Percentiles rank a stretch among this genome's conserved stretches.
Conservation (phyloP, 768 basidiomycete species). For the Suillus ampliporus region DNA sequence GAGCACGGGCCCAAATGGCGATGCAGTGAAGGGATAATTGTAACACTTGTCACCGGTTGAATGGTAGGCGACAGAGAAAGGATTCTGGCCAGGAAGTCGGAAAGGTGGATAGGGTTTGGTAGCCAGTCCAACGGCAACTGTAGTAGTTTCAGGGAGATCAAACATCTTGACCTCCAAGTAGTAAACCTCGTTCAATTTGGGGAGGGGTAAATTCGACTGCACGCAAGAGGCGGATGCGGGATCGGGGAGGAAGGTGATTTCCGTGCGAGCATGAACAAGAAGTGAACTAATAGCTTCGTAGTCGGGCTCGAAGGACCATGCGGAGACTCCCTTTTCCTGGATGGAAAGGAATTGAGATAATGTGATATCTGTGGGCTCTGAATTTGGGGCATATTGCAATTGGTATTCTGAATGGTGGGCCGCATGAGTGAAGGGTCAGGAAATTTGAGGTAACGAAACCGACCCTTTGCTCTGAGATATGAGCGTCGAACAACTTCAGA, state of each 20-base stretch:
- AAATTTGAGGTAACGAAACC: conserved; percentile 26
- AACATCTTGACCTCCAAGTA: conserved; percentile 99
- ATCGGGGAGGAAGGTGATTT: conserved; percentile 97
- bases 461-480: conserved; percentile 90
- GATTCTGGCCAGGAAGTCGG: conserved; percentile 85
- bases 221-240: conserved; percentile 94
- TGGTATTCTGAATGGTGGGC: conserved; percentile 68
- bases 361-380: conserved; percentile 97
- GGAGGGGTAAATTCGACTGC: conserved; percentile 95
- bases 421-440: conserved; percentile 13
- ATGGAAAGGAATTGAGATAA: conserved; percentile 98
- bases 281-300: conserved; percentile 93
- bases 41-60: conserved; percentile 97
- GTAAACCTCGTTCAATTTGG: conserved; percentile 98
- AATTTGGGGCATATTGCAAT: conserved; percentile 90
- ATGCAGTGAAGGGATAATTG: conserved; percentile 92
- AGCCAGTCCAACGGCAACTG: conserved; percentile 90
- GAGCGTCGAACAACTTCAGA: conserved; percentile 66
- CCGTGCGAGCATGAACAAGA: conserved; percentile 93
- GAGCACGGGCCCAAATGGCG: conserved; percentile 81
- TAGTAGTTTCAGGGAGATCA: conserved; percentile 88
- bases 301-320: conserved; percentile 99
- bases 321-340: conserved; percentile 98
- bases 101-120: conserved; percentile 98
- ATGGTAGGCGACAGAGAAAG: conserved; percentile 92